Evolutionary conservation across 371 early-diverging fungal genomes (phyloP), one percentile per base, ranked within the genome.

Genomic region (Mortierella sp.): DNA sequence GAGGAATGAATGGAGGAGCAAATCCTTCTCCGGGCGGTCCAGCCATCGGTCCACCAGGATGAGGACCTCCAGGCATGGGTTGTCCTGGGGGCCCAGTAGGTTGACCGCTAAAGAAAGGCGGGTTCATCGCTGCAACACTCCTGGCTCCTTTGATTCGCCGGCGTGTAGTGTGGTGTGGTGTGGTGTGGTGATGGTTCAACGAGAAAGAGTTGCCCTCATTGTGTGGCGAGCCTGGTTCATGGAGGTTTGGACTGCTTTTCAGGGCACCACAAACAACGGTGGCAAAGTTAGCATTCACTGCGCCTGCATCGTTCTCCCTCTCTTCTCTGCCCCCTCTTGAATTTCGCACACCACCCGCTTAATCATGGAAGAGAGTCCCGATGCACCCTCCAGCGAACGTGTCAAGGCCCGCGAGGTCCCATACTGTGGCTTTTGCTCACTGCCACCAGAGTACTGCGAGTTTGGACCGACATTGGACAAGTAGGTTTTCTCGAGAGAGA

Each of bases 381-480:
- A 72, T 55, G 73, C 73, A 66, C 73, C 73, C 24, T 72, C 73
- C n/a, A 72, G 67, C 63, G 73, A 66, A 46, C 67, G 67, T 40
- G 66, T 72, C 57, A 62, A 73, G 64, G 63, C 74, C 43, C 74
- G 74, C 40, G 74, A 73, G 45, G 76, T 82, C 39, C 57, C 81
- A n/a, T 83, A 83, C 71, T 83, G 83, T 70, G 82, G 76, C 29
- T 77, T 83, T 43, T 83, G 82, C 81, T 73, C 68, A 12, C 61
- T 83, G 34, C 84, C 84, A 14, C 77, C 81, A 50, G 83, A 96
- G 93, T 95, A 92, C 81, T 96, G 97, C 84, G 94, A 93, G 83
- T 95, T 90, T 65, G 92, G 94, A n/a, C 87, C 91, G 40, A 88
- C 90, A 7, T 82, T 85, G 37, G 89, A 87, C 41, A 90, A 92